A percentile compares a stretch with the other conserved stretches of the same genome.
These are phyloP conservation scores for Pythium guiyangense DNA, from an alignment of 352 stramenopile species.

Conservation along the genomic window DNA sequence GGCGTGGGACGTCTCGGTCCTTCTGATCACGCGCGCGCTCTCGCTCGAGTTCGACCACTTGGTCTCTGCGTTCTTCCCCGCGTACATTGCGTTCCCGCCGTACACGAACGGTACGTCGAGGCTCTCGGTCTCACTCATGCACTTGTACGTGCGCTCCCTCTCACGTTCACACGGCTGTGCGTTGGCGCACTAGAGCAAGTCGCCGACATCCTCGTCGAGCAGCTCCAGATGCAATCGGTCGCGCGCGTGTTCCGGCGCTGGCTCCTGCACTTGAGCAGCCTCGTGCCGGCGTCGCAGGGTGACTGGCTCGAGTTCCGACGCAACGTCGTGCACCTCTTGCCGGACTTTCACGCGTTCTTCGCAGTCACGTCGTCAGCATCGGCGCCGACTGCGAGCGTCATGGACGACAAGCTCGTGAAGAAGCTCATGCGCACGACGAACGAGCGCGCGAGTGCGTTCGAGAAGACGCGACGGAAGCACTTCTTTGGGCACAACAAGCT, in stretches of 20 bases:
- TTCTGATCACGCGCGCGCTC: conserved; percentile 63
- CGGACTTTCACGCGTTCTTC: conserved; percentile 33
- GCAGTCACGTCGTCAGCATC: background rate
- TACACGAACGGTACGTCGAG: conserved; percentile 46
- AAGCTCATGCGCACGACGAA: conserved; percentile 36
- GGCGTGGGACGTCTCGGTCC: conserved; percentile 54
- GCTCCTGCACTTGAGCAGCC: conserved; percentile 39
- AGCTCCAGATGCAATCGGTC: conserved; percentile 34
- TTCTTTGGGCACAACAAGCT: conserved; percentile 67
- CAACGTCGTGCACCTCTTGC: conserved; percentile 46
- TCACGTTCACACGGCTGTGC: background rate
- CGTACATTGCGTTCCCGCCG: conserved; percentile 50
- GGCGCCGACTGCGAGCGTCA: conserved; percentile 2
- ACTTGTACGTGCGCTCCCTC: no score
- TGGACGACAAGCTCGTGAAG: conserved; percentile 17
- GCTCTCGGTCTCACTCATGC: no score
- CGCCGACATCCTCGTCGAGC: conserved; percentile 52
- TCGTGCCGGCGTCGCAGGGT: conserved; percentile 41
- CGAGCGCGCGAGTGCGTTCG: conserved; percentile 27
- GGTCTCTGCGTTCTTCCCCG: conserved; percentile 42
- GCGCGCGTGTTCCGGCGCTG: conserved; percentile 47
- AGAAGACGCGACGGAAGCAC: conserved; percentile 45
- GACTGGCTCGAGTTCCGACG: conserved; percentile 68
- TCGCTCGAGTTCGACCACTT: conserved; percentile 61
- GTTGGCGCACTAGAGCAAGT: conserved; percentile 30